Conservation (phyloP, 352 stramenopile genomes). For the Globisporangium abappressorium region DNA sequence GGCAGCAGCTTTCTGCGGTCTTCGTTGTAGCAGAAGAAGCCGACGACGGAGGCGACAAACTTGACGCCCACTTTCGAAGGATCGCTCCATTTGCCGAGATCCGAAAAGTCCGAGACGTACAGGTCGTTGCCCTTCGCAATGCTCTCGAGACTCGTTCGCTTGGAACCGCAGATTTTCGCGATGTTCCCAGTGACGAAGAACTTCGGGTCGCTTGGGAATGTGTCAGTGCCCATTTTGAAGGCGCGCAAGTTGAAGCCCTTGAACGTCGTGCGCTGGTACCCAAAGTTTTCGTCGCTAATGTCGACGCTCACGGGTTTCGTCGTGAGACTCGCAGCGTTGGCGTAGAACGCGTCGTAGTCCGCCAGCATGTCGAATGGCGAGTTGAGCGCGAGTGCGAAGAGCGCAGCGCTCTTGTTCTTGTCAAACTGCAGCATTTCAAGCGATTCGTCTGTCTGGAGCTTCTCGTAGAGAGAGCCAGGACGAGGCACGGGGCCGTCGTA, state of each 20-base stretch:
- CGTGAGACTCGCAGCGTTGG: neutral
- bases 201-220: constrained; percentile 18
- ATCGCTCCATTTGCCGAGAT: constrained; percentile 33
- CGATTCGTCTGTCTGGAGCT: neutral
- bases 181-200: constrained; percentile 28
- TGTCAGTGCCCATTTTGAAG: constrained; percentile 14
- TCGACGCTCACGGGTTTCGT: constrained; percentile 22
- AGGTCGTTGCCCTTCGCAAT: constrained; percentile 16
- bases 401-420: constrained; percentile 2
- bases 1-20: constrained; percentile 33
- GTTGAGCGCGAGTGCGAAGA: neutral
- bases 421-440: neutral
- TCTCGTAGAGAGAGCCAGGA: constrained; percentile 22
- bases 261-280: constrained; percentile 35
- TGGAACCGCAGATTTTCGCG: constrained; percentile 24
- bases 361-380: constrained; percentile 18
- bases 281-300: constrained; percentile 39
- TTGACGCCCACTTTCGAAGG: constrained; percentile 21
- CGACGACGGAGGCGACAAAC: constrained; percentile 37
- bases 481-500: constrained; percentile 32
- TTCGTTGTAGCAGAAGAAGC: constrained; percentile 38
- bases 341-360: constrained; percentile 9
- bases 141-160: constrained; percentile 12
- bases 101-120: constrained; percentile 37
- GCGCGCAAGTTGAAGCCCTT: constrained; percentile 40